Percentiles rank a stretch among this genome's conserved stretches.
These are phyloP conservation scores for Diaporthe helianthi DNA, from an alignment of 2,329 filamentous ascomycete genomes.

Conservation along the genomic window DNA sequence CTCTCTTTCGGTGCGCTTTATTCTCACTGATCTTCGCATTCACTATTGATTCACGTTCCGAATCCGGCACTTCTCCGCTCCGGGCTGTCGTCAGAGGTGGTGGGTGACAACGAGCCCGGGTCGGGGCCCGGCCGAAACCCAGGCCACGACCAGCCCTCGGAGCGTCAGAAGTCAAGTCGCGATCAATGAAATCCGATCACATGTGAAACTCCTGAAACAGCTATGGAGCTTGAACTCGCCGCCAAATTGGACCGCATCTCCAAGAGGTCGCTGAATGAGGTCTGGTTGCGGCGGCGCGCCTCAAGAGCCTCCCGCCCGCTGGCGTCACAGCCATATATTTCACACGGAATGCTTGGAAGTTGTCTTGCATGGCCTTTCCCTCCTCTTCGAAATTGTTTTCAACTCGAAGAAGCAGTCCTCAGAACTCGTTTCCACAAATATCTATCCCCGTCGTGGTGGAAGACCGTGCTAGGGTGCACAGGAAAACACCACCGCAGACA, in stretches of 20 bases:
- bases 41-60: background rate
- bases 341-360: background rate
- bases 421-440: background rate
- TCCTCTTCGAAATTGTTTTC: background rate
- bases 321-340: conserved; percentile 4
- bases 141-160: background rate
- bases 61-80: background rate
- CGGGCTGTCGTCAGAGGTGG: background rate
- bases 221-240: background rate
- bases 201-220: background rate
- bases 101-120: background rate
- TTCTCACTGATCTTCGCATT: background rate
- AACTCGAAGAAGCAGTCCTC: background rate
- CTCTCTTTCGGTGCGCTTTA: background rate
- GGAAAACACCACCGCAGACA: background rate
- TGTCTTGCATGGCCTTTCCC: background rate
- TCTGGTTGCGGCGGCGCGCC: background rate
- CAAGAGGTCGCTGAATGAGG: background rate
- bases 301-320: background rate
- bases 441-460: background rate
- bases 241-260: background rate
- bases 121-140: background rate
- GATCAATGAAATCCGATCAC: background rate
- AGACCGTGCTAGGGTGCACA: background rate
- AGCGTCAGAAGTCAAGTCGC: background rate